Evolutionary conservation across 208 protist species (phyloP), one percentile per base, ranked within the genome.

Genomic region (Acanthamoeba sp.): DNA sequence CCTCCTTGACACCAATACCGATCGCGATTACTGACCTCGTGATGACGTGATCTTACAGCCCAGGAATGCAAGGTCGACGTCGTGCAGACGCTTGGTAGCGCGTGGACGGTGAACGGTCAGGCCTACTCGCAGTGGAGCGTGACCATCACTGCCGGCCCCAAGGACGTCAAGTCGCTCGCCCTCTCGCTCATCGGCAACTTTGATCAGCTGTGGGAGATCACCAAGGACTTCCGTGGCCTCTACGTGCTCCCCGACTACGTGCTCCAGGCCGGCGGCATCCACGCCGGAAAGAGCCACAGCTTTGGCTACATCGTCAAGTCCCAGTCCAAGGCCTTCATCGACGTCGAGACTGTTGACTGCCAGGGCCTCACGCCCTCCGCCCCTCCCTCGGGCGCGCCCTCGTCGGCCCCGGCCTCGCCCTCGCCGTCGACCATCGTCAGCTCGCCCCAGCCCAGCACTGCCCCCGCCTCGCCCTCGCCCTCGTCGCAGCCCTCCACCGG

Each of bases 261-360:
- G 10, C 12, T 76, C 16, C 66, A 76, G 66, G 29, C 0, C n/a
- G 66, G 66, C 66, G 66, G 66, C 66, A 76, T 76, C 29, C 0
- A 42, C 22, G 66, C 29, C 36, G 29, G 66, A 24, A 42, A 42
- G 29, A 20, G 29, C 36, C 6, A 76, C 66, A 2, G 5, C 1
- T 76, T 34, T 14, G 66, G 66, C 29, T 76, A 76, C 66, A 76
- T 76, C 66, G 40, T 76, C 66, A 76, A 76, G 66, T 73, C 64
- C 1, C n/a, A n/a, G 18, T 36, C 27, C 32, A 34, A 76, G 66
- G 66, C 66, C 36, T 18, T 12, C 66, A 76, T 76, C 66, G 66
- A 76, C 66, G 0, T 76, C 36, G 66, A 76, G 66, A 0, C 5
- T 0, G 36, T 76, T 29, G n/a, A 76, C 66, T 76, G 66, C 66